phyloP scores from a whole-genome alignment of 2,329 filamentous ascomycete species.

The Talaromyces islandicus region DNA sequence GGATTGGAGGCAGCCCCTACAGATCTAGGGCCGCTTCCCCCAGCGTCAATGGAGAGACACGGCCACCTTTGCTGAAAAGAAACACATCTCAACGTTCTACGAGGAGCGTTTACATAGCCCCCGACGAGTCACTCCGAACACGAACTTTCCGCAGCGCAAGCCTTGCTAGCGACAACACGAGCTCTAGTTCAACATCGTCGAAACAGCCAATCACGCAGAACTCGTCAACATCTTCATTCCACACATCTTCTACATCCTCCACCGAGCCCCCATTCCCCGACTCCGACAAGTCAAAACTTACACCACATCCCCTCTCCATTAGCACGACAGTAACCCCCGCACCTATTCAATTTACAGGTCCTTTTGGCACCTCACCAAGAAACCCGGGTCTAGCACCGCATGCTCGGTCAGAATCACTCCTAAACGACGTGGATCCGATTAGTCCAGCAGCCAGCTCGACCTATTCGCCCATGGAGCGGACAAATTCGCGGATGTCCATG shows the following conservation, averaged over 20 bases:
- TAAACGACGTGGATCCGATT: background rate
- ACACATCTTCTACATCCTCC: slow-evolving; percentile 4
- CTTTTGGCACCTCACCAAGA: background rate
- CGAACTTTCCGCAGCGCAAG: slow-evolving; percentile 7
- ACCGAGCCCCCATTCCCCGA: background rate
- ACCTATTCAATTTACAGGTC: background rate
- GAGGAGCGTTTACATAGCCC: background rate
- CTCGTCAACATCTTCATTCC: slow-evolving; percentile 2
- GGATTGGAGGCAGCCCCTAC: slow-evolving; percentile 1
- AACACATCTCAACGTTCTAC: slow-evolving; percentile 7
- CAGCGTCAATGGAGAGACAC: background rate
- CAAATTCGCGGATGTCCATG: background rate
- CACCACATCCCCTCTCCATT: slow-evolving; percentile 10
- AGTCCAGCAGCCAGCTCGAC: background rate
- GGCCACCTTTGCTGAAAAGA: background rate
- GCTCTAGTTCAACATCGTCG: slow-evolving; percentile 5
- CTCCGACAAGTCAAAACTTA: background rate
- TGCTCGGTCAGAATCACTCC: background rate
- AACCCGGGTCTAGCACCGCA: background rate
- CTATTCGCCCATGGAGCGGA: background rate
- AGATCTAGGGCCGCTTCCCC: background rate
- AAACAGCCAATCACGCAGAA: slow-evolving; percentile 2
- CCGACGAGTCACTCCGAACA: background rate
- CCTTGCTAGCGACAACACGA: slow-evolving; percentile 2
- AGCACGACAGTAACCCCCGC: slow-evolving; percentile 1